Percentiles rank a stretch among this genome's conserved stretches.
Conservation (phyloP, 257 asterid species). For the Fraxinus excelsior region DNA sequence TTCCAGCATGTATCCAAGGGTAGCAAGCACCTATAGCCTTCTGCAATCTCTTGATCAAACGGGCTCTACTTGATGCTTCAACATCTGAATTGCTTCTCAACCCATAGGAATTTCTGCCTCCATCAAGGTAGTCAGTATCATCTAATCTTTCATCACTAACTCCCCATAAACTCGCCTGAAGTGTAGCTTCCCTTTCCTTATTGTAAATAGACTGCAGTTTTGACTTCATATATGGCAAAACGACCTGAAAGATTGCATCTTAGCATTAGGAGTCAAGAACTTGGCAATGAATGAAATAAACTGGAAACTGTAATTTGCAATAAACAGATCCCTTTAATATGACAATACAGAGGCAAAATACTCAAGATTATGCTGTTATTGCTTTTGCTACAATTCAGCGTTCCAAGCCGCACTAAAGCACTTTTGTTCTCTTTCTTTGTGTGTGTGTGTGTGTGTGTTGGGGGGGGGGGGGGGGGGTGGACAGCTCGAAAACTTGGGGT, state of each 20-base stretch:
- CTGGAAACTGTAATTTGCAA: conserved; percentile 3
- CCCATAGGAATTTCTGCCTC: conserved; percentile 40
- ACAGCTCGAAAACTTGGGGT: not conserved
- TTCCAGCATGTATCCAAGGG: conserved; percentile 99
- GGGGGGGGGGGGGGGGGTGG: not conserved
- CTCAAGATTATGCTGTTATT: not conserved
- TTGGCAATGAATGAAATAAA: not conserved
- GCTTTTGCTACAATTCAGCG: conserved; percentile 6
- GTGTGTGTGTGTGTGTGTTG: too few relatives aligned
- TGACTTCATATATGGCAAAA: conserved; percentile 85
- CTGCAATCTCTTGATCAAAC: conserved; percentile 50
- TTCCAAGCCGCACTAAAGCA: not conserved
- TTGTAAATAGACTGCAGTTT: conserved; percentile 77
- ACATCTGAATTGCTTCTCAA: conserved; percentile 45
- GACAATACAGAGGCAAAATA: not conserved
- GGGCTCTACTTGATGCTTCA: conserved; percentile 58
- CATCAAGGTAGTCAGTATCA: conserved; percentile 45
- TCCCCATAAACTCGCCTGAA: conserved; percentile 98
- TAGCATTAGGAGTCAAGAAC: conserved; percentile 13
- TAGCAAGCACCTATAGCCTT: conserved; percentile 76
- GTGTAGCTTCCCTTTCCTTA: conserved; percentile 90
- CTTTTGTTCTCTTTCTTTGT: not conserved
- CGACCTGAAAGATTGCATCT: conserved; percentile 54
- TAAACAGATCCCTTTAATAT: conserved; percentile 14
- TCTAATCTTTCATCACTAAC: conserved; percentile 67